Evolutionary conservation across 495 filamentous ascomycete genomes (phyloP).

Genomic region (Rhypophila decipiens): DNA sequence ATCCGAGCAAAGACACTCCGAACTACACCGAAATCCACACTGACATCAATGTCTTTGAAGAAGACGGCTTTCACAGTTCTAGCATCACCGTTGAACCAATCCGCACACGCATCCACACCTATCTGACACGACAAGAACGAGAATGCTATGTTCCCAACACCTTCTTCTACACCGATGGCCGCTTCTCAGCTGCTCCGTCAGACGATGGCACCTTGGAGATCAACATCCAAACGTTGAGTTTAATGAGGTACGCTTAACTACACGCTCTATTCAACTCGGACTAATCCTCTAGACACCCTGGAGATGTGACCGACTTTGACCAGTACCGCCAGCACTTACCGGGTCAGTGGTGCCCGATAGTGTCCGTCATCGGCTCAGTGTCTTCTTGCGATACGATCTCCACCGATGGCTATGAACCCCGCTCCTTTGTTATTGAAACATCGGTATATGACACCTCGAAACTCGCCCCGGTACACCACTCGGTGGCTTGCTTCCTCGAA

Average conservation of each 20-base stretch:
- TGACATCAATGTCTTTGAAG: background rate
- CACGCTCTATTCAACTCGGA: background rate
- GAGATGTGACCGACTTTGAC: constrained; percentile 1
- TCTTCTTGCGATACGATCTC: background rate
- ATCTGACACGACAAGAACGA: background rate
- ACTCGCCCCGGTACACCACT: background rate
- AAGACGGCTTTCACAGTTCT: background rate
- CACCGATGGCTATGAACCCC: background rate
- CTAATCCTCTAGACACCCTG: background rate
- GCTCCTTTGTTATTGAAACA: background rate
- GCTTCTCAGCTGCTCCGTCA: background rate
- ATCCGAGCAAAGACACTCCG: background rate
- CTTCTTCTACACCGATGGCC: constrained; percentile 2
- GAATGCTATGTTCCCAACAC: background rate
- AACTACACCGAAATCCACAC: background rate
- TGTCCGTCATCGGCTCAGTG: constrained; percentile 1
- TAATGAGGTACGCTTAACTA: background rate
- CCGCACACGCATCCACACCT: constrained; percentile 2
- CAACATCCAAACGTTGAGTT: background rate
- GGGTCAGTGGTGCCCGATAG: constrained; percentile 1
- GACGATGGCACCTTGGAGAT: background rate
- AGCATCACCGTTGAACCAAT: background rate
- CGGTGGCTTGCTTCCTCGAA: background rate
- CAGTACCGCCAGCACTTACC: constrained; percentile 1
- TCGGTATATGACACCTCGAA: constrained; percentile 1